phyloP scores from a whole-genome alignment of 2,329 filamentous ascomycete species.

The Colletotrichum theobromicola region DNA sequence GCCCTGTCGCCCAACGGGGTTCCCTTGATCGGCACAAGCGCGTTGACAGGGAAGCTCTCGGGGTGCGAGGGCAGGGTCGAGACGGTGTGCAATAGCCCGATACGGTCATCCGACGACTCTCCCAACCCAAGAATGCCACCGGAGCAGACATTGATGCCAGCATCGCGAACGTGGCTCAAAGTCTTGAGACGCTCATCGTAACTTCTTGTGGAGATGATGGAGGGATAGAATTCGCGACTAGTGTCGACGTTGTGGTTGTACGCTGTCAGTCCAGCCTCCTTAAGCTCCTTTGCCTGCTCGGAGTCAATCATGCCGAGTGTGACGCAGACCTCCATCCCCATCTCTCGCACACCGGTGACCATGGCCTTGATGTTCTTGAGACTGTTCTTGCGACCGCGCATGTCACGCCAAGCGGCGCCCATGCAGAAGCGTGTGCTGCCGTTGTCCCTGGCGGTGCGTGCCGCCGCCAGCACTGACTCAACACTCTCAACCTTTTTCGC shows the following conservation, averaged over 20 bases:
- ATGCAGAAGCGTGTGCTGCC: slow-evolving; percentile 94
- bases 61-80: slow-evolving; percentile 82
- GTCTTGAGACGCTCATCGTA: slow-evolving; percentile 89
- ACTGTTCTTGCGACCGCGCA: slow-evolving; percentile 86
- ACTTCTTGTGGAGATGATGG: slow-evolving; percentile 81
- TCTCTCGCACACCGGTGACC: slow-evolving; percentile 78
- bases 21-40: slow-evolving; percentile 87
- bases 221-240: slow-evolving; percentile 86
- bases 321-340: slow-evolving; percentile 94
- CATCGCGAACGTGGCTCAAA: slow-evolving; percentile 79
- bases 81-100: slow-evolving; percentile 84
- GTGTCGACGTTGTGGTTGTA: slow-evolving; percentile 97
- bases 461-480: slow-evolving; percentile 80
- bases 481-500: slow-evolving; percentile 82
- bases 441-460: slow-evolving; percentile 78
- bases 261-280: slow-evolving; percentile 82
- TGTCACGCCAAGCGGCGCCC: slow-evolving; percentile 93
- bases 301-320: slow-evolving; percentile 91
- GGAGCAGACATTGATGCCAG: slow-evolving; percentile 88
- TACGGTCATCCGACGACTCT: slow-evolving; percentile 78
- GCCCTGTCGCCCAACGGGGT: slow-evolving; percentile 81
- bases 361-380: slow-evolving; percentile 86
- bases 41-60: slow-evolving; percentile 91
- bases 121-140: slow-evolving; percentile 88
- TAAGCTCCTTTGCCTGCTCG: slow-evolving; percentile 80